These are phyloP conservation scores for Senecio squalidus DNA, from an alignment of 140 eudicot genomes.

Conservation along the genomic window DNA sequence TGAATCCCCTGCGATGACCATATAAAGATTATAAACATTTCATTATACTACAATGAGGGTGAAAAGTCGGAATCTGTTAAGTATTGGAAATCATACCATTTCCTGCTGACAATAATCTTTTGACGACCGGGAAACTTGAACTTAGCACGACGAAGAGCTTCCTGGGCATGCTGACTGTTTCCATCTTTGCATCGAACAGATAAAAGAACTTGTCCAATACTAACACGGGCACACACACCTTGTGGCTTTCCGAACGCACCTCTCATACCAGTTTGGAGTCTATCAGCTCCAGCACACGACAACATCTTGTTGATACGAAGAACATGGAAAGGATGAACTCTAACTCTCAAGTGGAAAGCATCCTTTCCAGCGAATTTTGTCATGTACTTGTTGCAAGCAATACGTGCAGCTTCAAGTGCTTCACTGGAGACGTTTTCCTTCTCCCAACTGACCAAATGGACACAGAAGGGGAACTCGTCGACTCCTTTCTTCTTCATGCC, in stretches of 20 bases:
- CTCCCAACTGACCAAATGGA: slow-evolving; percentile 82
- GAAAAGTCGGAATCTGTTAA: too few relatives aligned
- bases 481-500: slow-evolving; percentile 88
- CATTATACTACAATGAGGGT: neutral
- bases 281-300: slow-evolving; percentile 93
- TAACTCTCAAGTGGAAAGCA: slow-evolving; percentile 72
- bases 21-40: neutral
- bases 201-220: slow-evolving; percentile 69
- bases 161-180: slow-evolving; percentile 66
- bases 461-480: slow-evolving; percentile 77
- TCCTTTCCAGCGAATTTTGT: slow-evolving; percentile 79
- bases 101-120: slow-evolving; percentile 85
- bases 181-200: slow-evolving; percentile 69
- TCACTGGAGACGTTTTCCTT: slow-evolving; percentile 82
- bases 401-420: slow-evolving; percentile 87
- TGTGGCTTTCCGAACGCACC: slow-evolving; percentile 83
- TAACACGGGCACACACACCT: slow-evolving; percentile 73
- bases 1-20: slow-evolving; percentile 43
- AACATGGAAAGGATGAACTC: slow-evolving; percentile 85
- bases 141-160: slow-evolving; percentile 82
- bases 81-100: too few relatives aligned
- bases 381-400: slow-evolving; percentile 85
- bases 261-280: slow-evolving; percentile 87
- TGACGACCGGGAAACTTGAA: slow-evolving; percentile 91
- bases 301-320: slow-evolving; percentile 82